These are phyloP conservation scores for Osmanthus fragrans DNA, from an alignment of 257 asterid genomes.

Conservation along the genomic window DNA sequence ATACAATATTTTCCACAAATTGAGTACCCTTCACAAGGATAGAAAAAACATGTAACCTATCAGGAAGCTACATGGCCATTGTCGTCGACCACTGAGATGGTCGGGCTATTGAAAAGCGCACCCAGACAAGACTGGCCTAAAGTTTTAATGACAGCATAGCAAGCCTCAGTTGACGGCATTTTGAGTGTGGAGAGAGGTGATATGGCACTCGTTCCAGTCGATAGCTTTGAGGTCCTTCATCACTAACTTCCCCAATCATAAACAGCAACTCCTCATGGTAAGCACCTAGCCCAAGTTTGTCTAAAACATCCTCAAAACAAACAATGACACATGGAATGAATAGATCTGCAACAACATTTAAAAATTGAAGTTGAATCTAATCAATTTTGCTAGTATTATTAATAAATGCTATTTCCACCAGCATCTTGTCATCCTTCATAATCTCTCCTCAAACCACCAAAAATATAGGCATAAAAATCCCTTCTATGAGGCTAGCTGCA, in stretches of 20 bases:
- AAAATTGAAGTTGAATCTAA: background rate
- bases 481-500: background rate
- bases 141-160: no score
- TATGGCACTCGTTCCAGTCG: no score
- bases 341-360: slow-evolving; percentile 8
- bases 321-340: slow-evolving; percentile 2
- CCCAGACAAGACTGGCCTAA: no score
- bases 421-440: slow-evolving; percentile 1
- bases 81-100: no score
- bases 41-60: no score
- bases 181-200: no score
- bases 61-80: no score
- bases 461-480: background rate
- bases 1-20: no score
- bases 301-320: background rate
- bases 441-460: background rate
- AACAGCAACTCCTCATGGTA: background rate
- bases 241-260: slow-evolving; percentile 15
- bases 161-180: no score
- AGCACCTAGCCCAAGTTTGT: background rate
- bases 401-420: background rate
- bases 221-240: no score
- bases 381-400: background rate
- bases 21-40: no score
- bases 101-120: no score